phyloP scores from a whole-genome alignment of 805 yeast genomes.

The Lipomyces japonicus region DNA sequence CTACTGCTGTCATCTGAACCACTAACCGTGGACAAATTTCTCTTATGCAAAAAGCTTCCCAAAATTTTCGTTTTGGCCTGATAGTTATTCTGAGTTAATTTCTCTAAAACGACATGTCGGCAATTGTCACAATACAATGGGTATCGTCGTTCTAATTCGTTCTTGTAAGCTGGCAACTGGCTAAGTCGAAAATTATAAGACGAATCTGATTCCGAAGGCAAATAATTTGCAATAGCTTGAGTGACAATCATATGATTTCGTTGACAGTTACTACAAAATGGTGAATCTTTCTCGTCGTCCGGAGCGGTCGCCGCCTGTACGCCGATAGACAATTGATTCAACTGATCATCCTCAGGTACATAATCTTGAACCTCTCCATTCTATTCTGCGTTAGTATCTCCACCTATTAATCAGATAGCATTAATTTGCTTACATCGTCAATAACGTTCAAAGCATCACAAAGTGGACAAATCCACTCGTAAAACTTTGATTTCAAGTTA shows the following conservation, averaged over 20 bases:
- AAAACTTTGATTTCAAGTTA: neutral
- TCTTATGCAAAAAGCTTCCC: conserved; percentile 8
- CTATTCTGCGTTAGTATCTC: conserved; percentile 1
- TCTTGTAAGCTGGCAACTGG: conserved; percentile 8
- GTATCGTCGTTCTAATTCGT: conserved; percentile 19
- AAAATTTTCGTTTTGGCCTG: conserved; percentile 15
- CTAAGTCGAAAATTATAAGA: conserved; percentile 2
- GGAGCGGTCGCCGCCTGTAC: neutral
- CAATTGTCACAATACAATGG: conserved; percentile 22
- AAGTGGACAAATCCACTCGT: conserved; percentile 18
- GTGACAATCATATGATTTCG: conserved; percentile 15
- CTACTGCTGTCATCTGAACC: neutral
- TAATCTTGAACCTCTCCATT: conserved; percentile 17
- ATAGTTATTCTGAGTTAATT: conserved; percentile 13
- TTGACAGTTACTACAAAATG: conserved; percentile 19
- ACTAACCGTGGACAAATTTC: conserved; percentile 5
- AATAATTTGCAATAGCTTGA: conserved; percentile 17
- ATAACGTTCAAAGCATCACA: conserved; percentile 21
- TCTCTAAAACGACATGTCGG: neutral
- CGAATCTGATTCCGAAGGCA: conserved; percentile 18
- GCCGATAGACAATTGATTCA: neutral
- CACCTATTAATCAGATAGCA: neutral
- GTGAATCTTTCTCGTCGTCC: conserved; percentile 8
- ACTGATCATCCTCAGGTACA: conserved; percentile 11
- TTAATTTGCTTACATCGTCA: conserved; percentile 10